phyloP scores from a whole-genome alignment of 352 stramenopile genomes.

The Globisporangium middletonii region DNA sequence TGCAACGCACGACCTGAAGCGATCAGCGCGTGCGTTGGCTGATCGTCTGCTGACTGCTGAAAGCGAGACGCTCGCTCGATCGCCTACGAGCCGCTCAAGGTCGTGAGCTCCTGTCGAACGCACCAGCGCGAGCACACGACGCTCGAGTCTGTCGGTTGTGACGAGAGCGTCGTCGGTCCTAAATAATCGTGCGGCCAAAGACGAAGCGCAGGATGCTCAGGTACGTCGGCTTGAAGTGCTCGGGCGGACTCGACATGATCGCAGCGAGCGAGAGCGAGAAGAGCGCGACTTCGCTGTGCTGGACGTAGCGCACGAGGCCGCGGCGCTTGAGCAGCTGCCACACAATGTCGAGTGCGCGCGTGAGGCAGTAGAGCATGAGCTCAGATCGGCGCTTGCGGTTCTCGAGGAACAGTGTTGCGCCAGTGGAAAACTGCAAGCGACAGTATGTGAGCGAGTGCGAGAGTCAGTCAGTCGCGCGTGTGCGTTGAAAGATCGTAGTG shows the following conservation, averaged over 20 bases:
- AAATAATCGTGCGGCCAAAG: conserved; percentile 77
- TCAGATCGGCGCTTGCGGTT: conserved; percentile 77
- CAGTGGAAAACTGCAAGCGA: conserved; percentile 41
- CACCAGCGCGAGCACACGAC: too few relatives aligned
- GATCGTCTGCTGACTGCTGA: too few relatives aligned
- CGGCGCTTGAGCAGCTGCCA: conserved; percentile 72
- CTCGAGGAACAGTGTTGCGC: conserved; percentile 66
- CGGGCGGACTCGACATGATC: conserved; percentile 76
- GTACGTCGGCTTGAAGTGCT: conserved; percentile 85
- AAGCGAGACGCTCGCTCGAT: too few relatives aligned
- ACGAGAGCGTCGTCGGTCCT: conserved; percentile 8
- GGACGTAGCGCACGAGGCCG: conserved; percentile 64
- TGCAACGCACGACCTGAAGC: neutral
- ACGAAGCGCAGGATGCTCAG: conserved; percentile 75
- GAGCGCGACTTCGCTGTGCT: conserved; percentile 69
- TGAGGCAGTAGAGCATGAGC: conserved; percentile 81
- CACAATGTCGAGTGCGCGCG: conserved; percentile 70
- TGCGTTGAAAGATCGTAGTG: too few relatives aligned
- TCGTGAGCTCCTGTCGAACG: too few relatives aligned
- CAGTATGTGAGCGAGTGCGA: neutral
- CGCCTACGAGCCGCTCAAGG: too few relatives aligned
- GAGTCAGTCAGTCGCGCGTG: too few relatives aligned
- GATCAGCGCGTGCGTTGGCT: too few relatives aligned
- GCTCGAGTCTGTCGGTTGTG: too few relatives aligned
- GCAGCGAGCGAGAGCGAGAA: conserved; percentile 82